Evolutionary conservation across 2,329 filamentous ascomycete species (phyloP), one percentile per base, ranked within the genome.

Genomic region (Tolypocladium tropicale): DNA sequence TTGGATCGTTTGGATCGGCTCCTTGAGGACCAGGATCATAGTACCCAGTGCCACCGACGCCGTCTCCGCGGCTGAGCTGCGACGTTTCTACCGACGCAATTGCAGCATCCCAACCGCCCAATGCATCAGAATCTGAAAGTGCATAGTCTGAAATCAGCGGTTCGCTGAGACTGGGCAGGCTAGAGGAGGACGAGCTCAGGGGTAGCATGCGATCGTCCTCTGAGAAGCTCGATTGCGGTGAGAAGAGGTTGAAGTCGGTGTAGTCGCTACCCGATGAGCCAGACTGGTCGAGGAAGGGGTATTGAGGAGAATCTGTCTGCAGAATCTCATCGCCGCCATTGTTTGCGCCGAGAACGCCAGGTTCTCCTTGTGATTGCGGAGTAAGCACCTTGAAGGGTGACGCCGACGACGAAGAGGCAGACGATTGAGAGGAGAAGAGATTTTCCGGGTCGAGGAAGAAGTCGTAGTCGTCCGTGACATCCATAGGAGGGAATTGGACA

Each of bases 161-260:
- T 36, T 59, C 55, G 12, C 41, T 56, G 37, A 59, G 50, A 37
- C 56, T 57, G 25, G 43, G 55, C 32, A 58, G 49, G 16, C 52
- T 55, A 23, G 37, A 34, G 4, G 53, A 41, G 30, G 55, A 61
- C 16, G 64, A 55, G 37, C 64, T 62, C 52, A 69, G 63, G 16
- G 67, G 60, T 56, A 67, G 69, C 65, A 72, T 70, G 14, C 61
- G 70, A 49, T 82, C 79, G 57, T 80, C 79, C 56, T 79, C 77
- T 16, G 77, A 70, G 64, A 74, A 74, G 57, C 68, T 72, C 21
- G 77, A 74, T 25, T 69, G 67, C 3, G 79, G 79, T 53, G 79
- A 82, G 70, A 75, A 82, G 18, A 82, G 74, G 63, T 75, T 78
- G 70, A 82, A 82, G 70, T 82, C 79, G 61, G 74, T 68, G 62